phyloP scores from a whole-genome alignment of 257 asterid genomes.

The Solanum dulcamara region DNA sequence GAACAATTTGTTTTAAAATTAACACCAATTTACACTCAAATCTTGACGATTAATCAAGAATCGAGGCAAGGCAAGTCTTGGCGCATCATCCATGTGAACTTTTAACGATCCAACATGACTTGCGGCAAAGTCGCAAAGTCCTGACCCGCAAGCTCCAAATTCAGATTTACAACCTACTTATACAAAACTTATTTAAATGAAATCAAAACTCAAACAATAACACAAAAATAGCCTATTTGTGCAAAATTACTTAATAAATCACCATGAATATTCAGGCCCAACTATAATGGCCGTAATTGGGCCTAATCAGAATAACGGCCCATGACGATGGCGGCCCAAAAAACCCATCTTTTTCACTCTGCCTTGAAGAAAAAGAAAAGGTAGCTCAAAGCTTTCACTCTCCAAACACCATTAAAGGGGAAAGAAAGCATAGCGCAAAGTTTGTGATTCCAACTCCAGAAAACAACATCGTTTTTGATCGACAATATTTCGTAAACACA shows the following conservation, averaged over 20 bases:
- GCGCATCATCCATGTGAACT: neutral
- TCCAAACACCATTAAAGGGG: neutral
- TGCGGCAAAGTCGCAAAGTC: neutral
- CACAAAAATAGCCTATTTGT: neutral
- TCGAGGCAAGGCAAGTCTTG: neutral
- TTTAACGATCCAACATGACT: neutral
- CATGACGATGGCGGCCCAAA: neutral
- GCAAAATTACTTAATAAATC: neutral
- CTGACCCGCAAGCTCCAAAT: neutral
- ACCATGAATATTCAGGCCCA: neutral
- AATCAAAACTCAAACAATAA: neutral
- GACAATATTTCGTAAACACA: neutral
- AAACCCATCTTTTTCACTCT: neutral
- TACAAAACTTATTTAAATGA: neutral
- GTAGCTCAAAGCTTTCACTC: neutral
- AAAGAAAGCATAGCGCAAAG: neutral
- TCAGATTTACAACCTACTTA: neutral
- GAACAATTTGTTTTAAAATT: neutral
- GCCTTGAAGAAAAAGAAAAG: slow-evolving; percentile 59
- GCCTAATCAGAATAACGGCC: neutral
- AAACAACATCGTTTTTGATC: neutral
- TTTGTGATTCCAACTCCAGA: neutral
- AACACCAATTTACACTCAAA: neutral
- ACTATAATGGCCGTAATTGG: neutral
- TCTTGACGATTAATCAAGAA: neutral